Evolutionary conservation across 495 filamentous ascomycete genomes (phyloP).

Genomic region (Neurospora sp.): DNA sequence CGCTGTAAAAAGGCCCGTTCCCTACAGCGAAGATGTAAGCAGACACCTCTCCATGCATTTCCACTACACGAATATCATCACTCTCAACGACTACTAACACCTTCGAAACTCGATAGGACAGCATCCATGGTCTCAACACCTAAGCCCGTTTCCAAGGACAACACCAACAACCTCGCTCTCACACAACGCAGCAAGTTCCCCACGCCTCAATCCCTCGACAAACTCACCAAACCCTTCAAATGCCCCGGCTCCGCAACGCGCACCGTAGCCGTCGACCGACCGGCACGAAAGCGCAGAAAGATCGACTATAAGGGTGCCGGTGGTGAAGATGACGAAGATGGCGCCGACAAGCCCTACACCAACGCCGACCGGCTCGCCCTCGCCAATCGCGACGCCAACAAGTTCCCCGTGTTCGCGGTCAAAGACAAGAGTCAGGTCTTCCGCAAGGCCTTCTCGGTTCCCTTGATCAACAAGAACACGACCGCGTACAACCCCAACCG

Average conservation of each 20-base stretch:
- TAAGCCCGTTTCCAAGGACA: slow-evolving; percentile 7
- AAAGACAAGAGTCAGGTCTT: slow-evolving; percentile 83
- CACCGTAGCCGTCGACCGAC: slow-evolving; percentile 65
- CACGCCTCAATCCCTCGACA: slow-evolving; percentile 47
- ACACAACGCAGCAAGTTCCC: slow-evolving; percentile 18
- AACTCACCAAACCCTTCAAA: slow-evolving; percentile 80
- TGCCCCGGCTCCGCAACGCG: slow-evolving; percentile 74
- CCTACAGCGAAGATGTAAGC: neutral
- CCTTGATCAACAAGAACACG: slow-evolving; percentile 69
- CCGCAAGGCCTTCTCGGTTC: slow-evolving; percentile 72
- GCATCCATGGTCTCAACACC: slow-evolving; percentile 8
- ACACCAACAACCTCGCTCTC: slow-evolving; percentile 16
- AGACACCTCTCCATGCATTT: neutral
- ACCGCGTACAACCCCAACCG: slow-evolving; percentile 64
- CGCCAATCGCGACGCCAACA: slow-evolving; percentile 79
- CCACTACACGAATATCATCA: neutral
- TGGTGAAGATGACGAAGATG: slow-evolving; percentile 57
- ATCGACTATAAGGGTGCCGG: slow-evolving; percentile 83
- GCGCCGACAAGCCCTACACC: slow-evolving; percentile 72
- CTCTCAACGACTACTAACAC: neutral
- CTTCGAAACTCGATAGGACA: neutral
- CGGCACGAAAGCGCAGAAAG: slow-evolving; percentile 75
- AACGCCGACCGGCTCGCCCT: slow-evolving; percentile 82
- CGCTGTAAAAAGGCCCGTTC: neutral
- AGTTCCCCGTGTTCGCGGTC: slow-evolving; percentile 77